Evolutionary conservation across 805 yeast genomes (phyloP).

Genomic region (Candida oleophila): DNA sequence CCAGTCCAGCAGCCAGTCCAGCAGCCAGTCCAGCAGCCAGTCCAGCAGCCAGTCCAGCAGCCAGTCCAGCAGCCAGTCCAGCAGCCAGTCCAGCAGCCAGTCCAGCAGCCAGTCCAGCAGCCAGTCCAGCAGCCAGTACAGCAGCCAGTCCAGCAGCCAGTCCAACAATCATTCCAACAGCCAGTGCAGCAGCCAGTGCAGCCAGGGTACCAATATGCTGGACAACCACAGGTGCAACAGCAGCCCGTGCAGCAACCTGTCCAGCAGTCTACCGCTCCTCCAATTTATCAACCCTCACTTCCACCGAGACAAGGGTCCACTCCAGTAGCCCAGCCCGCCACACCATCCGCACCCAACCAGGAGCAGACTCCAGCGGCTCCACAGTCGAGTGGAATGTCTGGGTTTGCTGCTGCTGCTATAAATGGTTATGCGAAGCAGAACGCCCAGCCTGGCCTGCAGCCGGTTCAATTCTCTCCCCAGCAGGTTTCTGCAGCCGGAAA

Average conservation of each 20-base stretch:
- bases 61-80: slow-evolving; percentile 4
- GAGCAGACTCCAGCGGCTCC: neutral
- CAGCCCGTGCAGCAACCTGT: neutral
- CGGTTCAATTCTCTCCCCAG: slow-evolving; percentile 2
- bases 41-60: slow-evolving; percentile 6
- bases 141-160: slow-evolving; percentile 12
- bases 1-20: slow-evolving; percentile 8
- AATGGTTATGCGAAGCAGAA: slow-evolving; percentile 3
- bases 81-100: slow-evolving; percentile 12
- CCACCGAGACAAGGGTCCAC: neutral
- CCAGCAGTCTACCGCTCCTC: neutral
- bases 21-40: slow-evolving; percentile 7
- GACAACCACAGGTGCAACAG: neutral
- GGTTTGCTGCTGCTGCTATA: slow-evolving; percentile 3
- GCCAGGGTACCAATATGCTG: neutral
- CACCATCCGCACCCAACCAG: neutral
- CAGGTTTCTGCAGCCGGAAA: slow-evolving; percentile 1
- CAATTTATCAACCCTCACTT: neutral
- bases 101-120: slow-evolving; percentile 10
- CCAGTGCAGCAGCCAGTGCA: slow-evolving; percentile 2
- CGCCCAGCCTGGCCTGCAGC: slow-evolving; percentile 1
- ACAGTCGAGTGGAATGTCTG: neutral
- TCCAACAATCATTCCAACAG: slow-evolving; percentile 10
- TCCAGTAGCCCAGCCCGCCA: neutral
- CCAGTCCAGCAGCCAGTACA: slow-evolving; percentile 2